Conservation (phyloP, 257 asterid genomes). For the Hygrophila difformis region DNA sequence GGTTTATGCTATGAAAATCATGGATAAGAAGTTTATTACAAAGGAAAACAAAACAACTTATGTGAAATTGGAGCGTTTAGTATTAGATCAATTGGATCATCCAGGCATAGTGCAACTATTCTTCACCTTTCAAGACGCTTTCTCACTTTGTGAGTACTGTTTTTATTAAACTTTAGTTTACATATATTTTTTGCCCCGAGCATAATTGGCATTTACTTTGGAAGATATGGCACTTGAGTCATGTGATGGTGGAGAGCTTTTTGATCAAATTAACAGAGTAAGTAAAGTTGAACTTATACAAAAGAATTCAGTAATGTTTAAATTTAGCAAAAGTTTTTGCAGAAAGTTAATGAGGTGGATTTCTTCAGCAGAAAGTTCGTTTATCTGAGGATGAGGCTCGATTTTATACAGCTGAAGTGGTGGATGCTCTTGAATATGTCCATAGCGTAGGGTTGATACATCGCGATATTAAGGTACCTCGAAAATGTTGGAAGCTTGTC, state of each 20-base stretch:
- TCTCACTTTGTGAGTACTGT: slow-evolving; percentile 75
- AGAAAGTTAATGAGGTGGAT: slow-evolving; percentile 7
- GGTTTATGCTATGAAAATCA: slow-evolving; percentile 91
- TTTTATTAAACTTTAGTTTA: not conserved
- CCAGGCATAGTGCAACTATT: slow-evolving; percentile 83
- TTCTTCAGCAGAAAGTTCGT: slow-evolving; percentile 79
- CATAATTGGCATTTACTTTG: slow-evolving; percentile 25
- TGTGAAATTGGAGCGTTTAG: slow-evolving; percentile 94
- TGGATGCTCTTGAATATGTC: slow-evolving; percentile 94
- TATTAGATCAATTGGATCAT: slow-evolving; percentile 94
- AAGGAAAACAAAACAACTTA: slow-evolving; percentile 98
- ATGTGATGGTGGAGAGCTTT: slow-evolving; percentile 98
- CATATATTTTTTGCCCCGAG: slow-evolving; percentile 17
- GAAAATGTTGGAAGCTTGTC: slow-evolving; percentile 13
- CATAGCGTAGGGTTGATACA: slow-evolving; percentile 95
- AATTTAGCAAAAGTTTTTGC: no score
- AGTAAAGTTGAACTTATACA: slow-evolving; percentile 10
- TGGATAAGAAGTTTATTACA: slow-evolving; percentile 95
- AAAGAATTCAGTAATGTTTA: no score
- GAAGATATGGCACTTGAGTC: slow-evolving; percentile 98
- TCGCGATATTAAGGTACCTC: slow-evolving; percentile 88
- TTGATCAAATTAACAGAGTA: slow-evolving; percentile 93
- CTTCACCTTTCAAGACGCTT: slow-evolving; percentile 91
- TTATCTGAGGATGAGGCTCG: slow-evolving; percentile 86
- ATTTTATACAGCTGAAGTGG: slow-evolving; percentile 95